Base-by-base conservation (phyloP, 2,329 filamentous ascomycete genomes). In the Thielaviopsis ethacetica region DNA sequence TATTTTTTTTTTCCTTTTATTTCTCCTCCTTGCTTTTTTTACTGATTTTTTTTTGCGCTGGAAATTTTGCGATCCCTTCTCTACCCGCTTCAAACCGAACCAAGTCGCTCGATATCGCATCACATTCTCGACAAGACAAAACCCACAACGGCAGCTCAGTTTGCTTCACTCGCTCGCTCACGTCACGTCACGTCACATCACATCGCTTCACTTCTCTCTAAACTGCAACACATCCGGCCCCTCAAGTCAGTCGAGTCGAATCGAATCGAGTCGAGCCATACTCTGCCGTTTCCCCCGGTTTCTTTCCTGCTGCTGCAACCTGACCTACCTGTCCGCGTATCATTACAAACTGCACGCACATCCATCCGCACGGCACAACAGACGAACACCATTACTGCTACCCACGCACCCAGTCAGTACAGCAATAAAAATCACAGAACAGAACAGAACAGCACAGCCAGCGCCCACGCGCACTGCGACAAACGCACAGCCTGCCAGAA, bases 31-130 rank as follows among this genome's bases (percentile, higher is more conserved):
- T 30, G 17, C 30, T 21, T 26, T 52, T 54, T 51, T 57, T 49
- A 49, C 51, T 53, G 30, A 38, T 60, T 41, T 15, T 55, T 58
- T 51, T 49, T 55, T 53, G 50, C 51, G 50, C 57, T 57, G 57
- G 30, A 24, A 15, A 7, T 19, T 57, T 56, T 59, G 57, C 60
- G 58, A 34, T 34, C 60, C 61, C 59, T 60, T 53, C 58, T 52
- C 51, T 54, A 63, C 59, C 62, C 60, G 62, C 56, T 56, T 47
- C 62, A 60, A 63, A 59, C 62, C 60, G 58, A 60, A 51, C 7
- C 47, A 12, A 34, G 7, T 44, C 2, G 5, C 38, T 44, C 38
- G 38, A n/a, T n/a, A 17, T 44, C 15, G 10, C 34, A 41, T 41
- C 34, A 34, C 34, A 26, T 26, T 34, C 30, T 34, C 30, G 30